Percentiles rank a stretch among this genome's conserved stretches.
Evolutionary conservation across 306 rosid genomes (phyloP).

Genomic region (Sophora flavescens): DNA sequence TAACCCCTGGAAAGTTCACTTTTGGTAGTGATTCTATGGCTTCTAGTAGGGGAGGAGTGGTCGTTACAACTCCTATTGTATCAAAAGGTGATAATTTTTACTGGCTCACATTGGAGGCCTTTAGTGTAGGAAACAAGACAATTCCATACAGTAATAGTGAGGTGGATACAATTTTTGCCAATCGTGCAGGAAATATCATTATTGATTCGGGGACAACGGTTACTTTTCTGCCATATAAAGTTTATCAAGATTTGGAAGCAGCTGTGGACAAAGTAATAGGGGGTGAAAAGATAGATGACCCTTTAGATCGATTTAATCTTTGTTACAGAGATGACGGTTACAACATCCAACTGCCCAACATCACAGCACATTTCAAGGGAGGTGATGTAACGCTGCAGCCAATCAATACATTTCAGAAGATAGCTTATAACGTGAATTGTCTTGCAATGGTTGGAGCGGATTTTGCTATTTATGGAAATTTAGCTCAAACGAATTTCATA

Average conservation of each 20-base stretch:
- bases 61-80: slow-evolving; percentile 50
- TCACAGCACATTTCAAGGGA: slow-evolving; percentile 61
- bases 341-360: slow-evolving; percentile 35
- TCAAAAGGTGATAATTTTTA: slow-evolving; percentile 39
- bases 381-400: slow-evolving; percentile 59
- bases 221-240: slow-evolving; percentile 43
- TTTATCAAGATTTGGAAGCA: slow-evolving; percentile 41
- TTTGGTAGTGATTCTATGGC: slow-evolving; percentile 54
- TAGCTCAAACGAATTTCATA: slow-evolving; percentile 62
- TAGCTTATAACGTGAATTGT: slow-evolving; percentile 49
- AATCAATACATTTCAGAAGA: slow-evolving; percentile 45
- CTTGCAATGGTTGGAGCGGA: slow-evolving; percentile 32
- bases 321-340: slow-evolving; percentile 44
- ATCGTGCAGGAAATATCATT: slow-evolving; percentile 51
- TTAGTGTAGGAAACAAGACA: slow-evolving; percentile 58
- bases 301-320: slow-evolving; percentile 37
- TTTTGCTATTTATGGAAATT: slow-evolving; percentile 55
- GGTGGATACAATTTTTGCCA: neutral
- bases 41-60: slow-evolving; percentile 6
- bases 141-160: slow-evolving; percentile 14
- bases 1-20: slow-evolving; percentile 52
- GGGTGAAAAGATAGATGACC: slow-evolving; percentile 49
- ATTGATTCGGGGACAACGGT: slow-evolving; percentile 68
- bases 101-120: slow-evolving; percentile 53
- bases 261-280: slow-evolving; percentile 41